Evolutionary conservation across 2,329 filamentous ascomycete species (phyloP), one percentile per base, ranked within the genome.

Genomic region (Escovopsis weberi): DNA sequence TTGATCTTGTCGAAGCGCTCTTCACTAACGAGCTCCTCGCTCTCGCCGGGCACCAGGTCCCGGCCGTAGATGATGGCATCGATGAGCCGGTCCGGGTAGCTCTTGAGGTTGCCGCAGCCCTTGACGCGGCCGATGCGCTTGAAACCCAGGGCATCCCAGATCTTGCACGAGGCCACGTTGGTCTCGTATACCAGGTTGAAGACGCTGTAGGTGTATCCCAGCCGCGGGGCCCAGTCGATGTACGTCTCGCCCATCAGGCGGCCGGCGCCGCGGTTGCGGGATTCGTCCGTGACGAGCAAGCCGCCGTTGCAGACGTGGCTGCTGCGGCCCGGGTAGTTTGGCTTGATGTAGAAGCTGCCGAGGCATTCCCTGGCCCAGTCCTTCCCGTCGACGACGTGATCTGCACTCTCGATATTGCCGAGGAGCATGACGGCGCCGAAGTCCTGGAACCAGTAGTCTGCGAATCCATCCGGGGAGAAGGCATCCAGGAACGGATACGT

Each of bases 1-100:
- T 88, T 83, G 60, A 96, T 96, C 71, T 95, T 95, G 70, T 95
- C 89, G 69, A 96, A 96, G 53, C 91, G 85, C 67, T 95, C 88
- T 69, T 95, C 88, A 61, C 82, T 88, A 54, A 89, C 82, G 59
- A 85, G 80, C 60, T 91, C 85, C 58, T 91, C 85, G 53, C 74
- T 75, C 54, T 85, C 81, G 45, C 59, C 59, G 38, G 58, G 58
- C 12, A 64, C 66, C 47, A 78, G 65, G 53, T 80, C 77, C 42
- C 76, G 71, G 32, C 87, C 87, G 63, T 82, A 85, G 48, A 85
- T 84, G 59, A 85, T 84, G 55, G 80, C 82, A 61, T 85, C 81
- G 47, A 85, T 74, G 47, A 80, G 69, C 49, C 79, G 74, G 48
- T 73, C 77, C 8, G 80, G 80, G 49, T 80, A 72, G 48, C 79